Percentiles rank a stretch among this genome's conserved stretches.
Evolutionary conservation across 208 protist species (phyloP).

Genomic region (Leishmania lainsoni): DNA sequence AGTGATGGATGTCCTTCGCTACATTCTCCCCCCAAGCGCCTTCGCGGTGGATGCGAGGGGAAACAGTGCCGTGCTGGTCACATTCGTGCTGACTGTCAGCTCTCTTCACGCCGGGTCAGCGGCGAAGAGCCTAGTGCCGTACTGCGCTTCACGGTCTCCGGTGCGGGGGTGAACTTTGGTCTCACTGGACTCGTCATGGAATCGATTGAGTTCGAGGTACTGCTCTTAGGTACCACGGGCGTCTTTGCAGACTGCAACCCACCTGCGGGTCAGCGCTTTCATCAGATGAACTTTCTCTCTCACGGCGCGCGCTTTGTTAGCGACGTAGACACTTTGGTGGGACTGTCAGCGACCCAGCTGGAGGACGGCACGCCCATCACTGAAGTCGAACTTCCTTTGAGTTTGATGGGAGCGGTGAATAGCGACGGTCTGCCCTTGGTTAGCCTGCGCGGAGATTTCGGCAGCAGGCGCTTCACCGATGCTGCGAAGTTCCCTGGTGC

Average conservation of each 20-base stretch:
- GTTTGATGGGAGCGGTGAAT: constrained; percentile 22
- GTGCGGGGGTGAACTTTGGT: constrained; percentile 45
- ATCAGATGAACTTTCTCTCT: constrained; percentile 25
- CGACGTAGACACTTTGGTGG: not conserved
- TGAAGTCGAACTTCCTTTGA: constrained; percentile 18
- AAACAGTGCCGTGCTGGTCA: not conserved
- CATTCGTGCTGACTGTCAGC: constrained; percentile 45
- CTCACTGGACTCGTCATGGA: constrained; percentile 49
- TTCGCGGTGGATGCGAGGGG: constrained; percentile 30
- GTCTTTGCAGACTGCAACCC: not conserved
- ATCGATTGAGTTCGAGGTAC: constrained; percentile 72
- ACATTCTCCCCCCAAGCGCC: constrained; percentile 48
- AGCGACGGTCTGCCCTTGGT: constrained; percentile 22
- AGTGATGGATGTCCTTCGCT: constrained; percentile 52
- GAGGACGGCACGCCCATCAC: not conserved
- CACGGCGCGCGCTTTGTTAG: constrained; percentile 30
- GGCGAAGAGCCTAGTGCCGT: constrained; percentile 16
- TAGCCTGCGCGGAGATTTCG: constrained; percentile 19
- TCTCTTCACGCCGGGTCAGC: constrained; percentile 31
- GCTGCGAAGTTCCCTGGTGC: constrained; percentile 20
- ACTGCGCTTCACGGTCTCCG: constrained; percentile 74
- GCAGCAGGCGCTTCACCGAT: constrained; percentile 10
- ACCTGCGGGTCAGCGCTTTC: not conserved
- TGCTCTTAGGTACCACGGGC: constrained; percentile 5
- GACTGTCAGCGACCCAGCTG: not conserved